A percentile compares a stretch with the other conserved stretches of the same genome.
These are phyloP conservation scores for Oryza brachyantha DNA, from an alignment of 176 grass and related monocot species.

Conservation along the genomic window DNA sequence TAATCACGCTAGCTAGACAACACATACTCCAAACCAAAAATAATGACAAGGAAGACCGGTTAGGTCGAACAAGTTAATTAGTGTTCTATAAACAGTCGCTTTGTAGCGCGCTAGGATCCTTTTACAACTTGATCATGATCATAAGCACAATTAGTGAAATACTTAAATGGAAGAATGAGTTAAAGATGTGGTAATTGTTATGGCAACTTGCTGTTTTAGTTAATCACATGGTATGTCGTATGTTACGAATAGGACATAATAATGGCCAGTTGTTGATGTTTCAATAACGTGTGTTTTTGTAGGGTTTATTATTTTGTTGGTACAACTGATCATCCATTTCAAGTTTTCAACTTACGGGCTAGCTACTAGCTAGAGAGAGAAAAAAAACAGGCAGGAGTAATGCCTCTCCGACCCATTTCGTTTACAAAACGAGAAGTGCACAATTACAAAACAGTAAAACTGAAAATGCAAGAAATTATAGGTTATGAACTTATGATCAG, in stretches of 20 bases:
- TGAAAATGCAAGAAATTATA: too few species aligned
- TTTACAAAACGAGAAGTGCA: background rate
- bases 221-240: background rate
- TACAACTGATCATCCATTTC: background rate
- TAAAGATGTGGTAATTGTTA: background rate
- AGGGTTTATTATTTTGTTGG: background rate
- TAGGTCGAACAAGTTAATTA: conserved; percentile 1
- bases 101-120: background rate
- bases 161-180: background rate
- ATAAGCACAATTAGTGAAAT: background rate
- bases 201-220: conserved; percentile 12
- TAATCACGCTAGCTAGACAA: background rate
- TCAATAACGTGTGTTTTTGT: background rate
- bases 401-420: background rate
- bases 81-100: background rate
- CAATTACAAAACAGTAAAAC: too few species aligned
- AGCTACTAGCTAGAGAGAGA: too few species aligned
- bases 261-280: background rate
- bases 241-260: background rate
- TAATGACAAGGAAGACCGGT: conserved; percentile 28
- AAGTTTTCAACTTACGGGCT: too few species aligned
- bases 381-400: background rate
- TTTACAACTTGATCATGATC: conserved; percentile 23
- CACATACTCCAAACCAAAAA: conserved; percentile 6
- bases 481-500: too few species aligned